Evolutionary conservation across 2,329 filamentous ascomycete genomes (phyloP).

Genomic region (Pezicula rhizophila): DNA sequence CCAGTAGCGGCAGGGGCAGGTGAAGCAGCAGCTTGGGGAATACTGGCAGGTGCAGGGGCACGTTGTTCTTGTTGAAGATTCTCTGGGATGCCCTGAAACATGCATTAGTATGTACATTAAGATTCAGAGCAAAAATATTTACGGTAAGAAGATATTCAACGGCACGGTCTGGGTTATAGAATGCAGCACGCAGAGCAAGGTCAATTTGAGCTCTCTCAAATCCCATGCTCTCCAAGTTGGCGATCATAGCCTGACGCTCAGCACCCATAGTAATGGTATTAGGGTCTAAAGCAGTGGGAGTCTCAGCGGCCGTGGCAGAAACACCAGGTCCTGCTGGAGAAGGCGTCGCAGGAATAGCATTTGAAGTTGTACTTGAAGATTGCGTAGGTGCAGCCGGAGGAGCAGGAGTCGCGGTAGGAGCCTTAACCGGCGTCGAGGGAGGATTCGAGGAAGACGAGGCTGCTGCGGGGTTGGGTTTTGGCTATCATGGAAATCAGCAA

Average conservation of each 20-base stretch:
- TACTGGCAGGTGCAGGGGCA: slow-evolving; percentile 37
- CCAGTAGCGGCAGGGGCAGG: slow-evolving; percentile 36
- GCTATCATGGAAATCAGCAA: slow-evolving; percentile 40
- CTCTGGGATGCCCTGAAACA: slow-evolving; percentile 77
- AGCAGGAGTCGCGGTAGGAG: slow-evolving; percentile 48
- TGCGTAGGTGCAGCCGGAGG: slow-evolving; percentile 58
- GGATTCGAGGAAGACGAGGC: slow-evolving; percentile 48
- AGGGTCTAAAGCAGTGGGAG: slow-evolving; percentile 51
- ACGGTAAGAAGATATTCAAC: slow-evolving; percentile 92
- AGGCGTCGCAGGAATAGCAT: slow-evolving; percentile 43
- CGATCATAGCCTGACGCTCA: slow-evolving; percentile 74
- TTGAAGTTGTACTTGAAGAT: slow-evolving; percentile 44
- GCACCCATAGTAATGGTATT: slow-evolving; percentile 82
- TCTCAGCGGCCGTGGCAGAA: slow-evolving; percentile 38
- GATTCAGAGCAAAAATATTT: slow-evolving; percentile 30
- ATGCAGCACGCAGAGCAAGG: slow-evolving; percentile 90
- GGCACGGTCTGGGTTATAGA: slow-evolving; percentile 93
- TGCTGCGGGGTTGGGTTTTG: slow-evolving; percentile 55
- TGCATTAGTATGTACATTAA: slow-evolving; percentile 8
- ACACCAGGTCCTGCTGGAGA: slow-evolving; percentile 39
- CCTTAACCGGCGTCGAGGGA: slow-evolving; percentile 59
- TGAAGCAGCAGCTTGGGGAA: slow-evolving; percentile 36
- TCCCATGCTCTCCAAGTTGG: slow-evolving; percentile 96
- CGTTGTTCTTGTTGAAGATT: slow-evolving; percentile 68
- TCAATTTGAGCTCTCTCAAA: slow-evolving; percentile 87